Evolutionary conservation across 345 rosid species (phyloP).

Genomic region (Psidium friedrichsthalianum): DNA sequence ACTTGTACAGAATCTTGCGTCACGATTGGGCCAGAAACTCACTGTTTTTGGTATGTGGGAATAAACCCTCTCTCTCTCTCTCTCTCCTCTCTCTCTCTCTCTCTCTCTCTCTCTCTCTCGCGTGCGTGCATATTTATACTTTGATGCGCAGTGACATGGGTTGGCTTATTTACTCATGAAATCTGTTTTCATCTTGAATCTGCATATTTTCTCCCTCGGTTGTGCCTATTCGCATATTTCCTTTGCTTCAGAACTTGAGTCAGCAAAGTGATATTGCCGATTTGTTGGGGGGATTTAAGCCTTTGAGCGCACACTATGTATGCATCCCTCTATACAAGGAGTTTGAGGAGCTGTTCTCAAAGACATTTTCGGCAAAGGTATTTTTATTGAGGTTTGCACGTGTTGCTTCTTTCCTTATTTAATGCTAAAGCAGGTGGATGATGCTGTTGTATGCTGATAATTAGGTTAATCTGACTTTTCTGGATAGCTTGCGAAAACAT

Average conservation of each 20-base stretch:
- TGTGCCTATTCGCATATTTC: neutral
- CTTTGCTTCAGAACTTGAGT: conserved; percentile 69
- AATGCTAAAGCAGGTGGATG: conserved; percentile 1
- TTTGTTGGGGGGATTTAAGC: conserved; percentile 94
- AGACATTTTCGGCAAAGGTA: conserved; percentile 45
- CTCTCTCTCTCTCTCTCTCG: too few species aligned
- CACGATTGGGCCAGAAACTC: conserved; percentile 72
- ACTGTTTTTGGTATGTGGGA: conserved; percentile 62
- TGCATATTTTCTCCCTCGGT: neutral
- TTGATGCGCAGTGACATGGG: neutral
- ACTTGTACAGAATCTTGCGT: conserved; percentile 79
- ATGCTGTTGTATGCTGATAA: conserved; percentile 15
- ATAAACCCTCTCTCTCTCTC: neutral
- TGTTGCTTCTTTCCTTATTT: neutral
- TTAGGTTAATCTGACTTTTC: conserved; percentile 35
- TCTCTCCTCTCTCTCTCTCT: neutral
- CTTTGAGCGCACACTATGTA: conserved; percentile 56
- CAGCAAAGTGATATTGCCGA: conserved; percentile 96
- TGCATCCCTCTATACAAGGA: conserved; percentile 67
- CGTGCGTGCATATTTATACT: neutral
- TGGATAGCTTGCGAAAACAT: conserved; percentile 30
- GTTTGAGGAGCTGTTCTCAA: conserved; percentile 46
- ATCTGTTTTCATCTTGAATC: neutral
- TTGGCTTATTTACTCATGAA: neutral
- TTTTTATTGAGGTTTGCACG: neutral